Conservation (phyloP, 768 basidiomycete species). For the Boletus rufocinnamomeus region DNA sequence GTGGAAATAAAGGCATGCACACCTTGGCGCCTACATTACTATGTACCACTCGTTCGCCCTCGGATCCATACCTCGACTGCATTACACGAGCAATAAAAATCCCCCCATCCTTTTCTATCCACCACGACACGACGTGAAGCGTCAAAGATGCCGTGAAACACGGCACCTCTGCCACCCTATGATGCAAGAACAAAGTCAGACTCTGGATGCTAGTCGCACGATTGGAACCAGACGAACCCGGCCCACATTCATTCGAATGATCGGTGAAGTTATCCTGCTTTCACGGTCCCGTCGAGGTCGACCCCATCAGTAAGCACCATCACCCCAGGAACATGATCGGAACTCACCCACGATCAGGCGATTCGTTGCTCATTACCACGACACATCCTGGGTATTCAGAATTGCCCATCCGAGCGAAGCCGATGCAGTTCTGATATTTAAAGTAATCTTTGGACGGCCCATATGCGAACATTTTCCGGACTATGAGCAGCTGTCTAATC, state of each 20-base stretch:
- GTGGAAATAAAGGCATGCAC: too few relatives aligned
- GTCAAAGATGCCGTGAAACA: conserved; percentile 53
- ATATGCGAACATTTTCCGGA: conserved; percentile 67
- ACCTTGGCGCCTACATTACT: background rate
- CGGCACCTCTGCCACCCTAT: conserved; percentile 36
- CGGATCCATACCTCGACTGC: conserved; percentile 62
- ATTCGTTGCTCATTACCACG: conserved; percentile 67
- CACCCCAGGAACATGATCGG: background rate
- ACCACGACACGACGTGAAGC: conserved; percentile 44
- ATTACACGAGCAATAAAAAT: conserved; percentile 59
- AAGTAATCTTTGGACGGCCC: conserved; percentile 66
- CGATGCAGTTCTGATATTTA: conserved; percentile 62
- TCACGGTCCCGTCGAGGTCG: background rate
- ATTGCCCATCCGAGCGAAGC: conserved; percentile 72
- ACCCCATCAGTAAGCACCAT: background rate
- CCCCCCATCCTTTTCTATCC: conserved; percentile 61
- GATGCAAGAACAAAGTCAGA: conserved; percentile 16
- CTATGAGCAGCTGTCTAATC: conserved; percentile 56
- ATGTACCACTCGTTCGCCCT: background rate
- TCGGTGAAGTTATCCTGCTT: conserved; percentile 28
- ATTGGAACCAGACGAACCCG: conserved; percentile 42
- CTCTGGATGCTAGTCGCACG: background rate
- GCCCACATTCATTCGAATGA: conserved; percentile 65
- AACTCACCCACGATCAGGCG: conserved; percentile 18
- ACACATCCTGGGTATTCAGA: conserved; percentile 58